Base-by-base conservation (phyloP, 169 alveolate species). In the Theileria annulata region DNA sequence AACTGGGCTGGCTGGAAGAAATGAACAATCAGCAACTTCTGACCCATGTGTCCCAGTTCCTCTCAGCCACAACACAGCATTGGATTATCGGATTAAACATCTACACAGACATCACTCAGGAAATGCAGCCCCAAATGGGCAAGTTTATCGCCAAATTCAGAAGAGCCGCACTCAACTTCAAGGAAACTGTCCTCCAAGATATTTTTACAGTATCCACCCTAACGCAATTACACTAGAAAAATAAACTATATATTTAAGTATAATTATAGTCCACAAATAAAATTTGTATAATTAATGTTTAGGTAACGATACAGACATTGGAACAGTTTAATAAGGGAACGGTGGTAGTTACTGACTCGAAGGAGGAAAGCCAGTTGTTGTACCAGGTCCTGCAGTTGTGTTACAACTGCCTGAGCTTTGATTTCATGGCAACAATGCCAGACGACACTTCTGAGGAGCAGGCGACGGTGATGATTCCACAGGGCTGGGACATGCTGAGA, bases 401-500 rank as follows among this genome's bases (percentile, higher is more conserved):
- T 25, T 90, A 83, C 87, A 91, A 94, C 80, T 95, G 98, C 63
- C 78, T 96, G 78, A 88, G 97, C 62, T 96, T 95, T 76, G 98
- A 96, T 84, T 96, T 95, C 88, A 92, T 95, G 97, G 98, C 97
- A 3, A 94, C 98, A 21, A 92, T 95, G 85, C 96, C 97, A 0
- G 98, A 96, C 77, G 98, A 96, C 77, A 93, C 98, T 48, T 93
- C 97, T 0, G 98, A 96, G 77, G 98, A 96, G 75, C 96, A 95
- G 88, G 90, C 90, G 74, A 95, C 98, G 2, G 96, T 95, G 28
- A 95, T 95, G 98, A 87, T 95, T 30, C 98, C 98, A 15, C 97
- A 94, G 69, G 86, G 94, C 63, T 95, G 97, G 98, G 92, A 91
- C 62, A 82, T 92, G 58, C 92, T 95, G 77, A 70, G 95, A 49